Conservation (phyloP, 1,284 basidiomycete genomes). For the Anthracocystis setariae region DNA sequence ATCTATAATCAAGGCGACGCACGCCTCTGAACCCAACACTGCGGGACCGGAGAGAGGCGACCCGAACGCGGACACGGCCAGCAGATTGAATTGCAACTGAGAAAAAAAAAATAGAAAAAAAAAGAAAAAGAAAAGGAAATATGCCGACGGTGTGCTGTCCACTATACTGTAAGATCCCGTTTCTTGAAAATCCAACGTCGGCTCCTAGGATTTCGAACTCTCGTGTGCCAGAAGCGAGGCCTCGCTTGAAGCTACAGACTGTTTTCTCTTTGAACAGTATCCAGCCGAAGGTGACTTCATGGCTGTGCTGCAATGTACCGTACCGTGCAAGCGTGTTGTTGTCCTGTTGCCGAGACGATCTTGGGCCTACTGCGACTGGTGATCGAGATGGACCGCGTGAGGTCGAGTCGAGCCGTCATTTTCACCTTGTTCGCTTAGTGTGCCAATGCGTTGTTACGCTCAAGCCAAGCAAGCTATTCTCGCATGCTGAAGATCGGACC, state of each 20-base stretch:
- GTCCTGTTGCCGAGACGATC: no score
- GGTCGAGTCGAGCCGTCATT: constrained; percentile 5
- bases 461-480: no score
- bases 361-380: no score
- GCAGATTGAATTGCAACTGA: neutral
- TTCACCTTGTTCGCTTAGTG: neutral
- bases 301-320: no score
- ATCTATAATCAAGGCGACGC: neutral
- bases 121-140: neutral
- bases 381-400: no score
- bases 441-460: no score
- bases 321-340: no score
- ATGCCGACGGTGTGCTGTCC: no score
- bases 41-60: constrained; percentile 7
- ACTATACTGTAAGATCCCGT: neutral
- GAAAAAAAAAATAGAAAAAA: neutral
- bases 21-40: neutral
- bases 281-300: no score
- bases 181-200: neutral
- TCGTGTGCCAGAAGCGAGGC: constrained; percentile 7
- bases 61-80: neutral
- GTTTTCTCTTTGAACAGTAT: no score
- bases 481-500: no score
- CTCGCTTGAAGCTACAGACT: constrained; percentile 1
- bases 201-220: constrained; percentile 7